These are phyloP conservation scores for Epicoccum nigrum DNA, from an alignment of 2,329 filamentous ascomycete species.

Conservation along the genomic window DNA sequence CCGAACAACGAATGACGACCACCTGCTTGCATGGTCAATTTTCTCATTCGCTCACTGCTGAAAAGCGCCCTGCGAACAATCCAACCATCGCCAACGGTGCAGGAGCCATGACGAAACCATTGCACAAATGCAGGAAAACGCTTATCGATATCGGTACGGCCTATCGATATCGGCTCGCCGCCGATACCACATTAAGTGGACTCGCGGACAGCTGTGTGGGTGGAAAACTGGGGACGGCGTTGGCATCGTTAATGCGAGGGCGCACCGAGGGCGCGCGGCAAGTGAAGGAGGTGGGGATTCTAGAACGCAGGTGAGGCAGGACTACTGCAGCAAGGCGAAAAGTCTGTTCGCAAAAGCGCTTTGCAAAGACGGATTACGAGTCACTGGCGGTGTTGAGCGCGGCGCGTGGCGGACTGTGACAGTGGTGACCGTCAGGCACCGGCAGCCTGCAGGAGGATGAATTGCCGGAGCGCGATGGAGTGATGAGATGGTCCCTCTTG, in stretches of 20 bases:
- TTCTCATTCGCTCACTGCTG: constrained; percentile 7
- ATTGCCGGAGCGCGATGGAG: not conserved
- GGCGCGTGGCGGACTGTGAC: constrained; percentile 9
- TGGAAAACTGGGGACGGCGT: constrained; percentile 17
- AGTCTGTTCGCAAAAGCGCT: constrained; percentile 10
- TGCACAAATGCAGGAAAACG: constrained; percentile 5
- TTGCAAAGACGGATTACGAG: not conserved
- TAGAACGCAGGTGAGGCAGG: constrained; percentile 7
- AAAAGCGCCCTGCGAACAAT: constrained; percentile 5
- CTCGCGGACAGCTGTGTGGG: constrained; percentile 7
- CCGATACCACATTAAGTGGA: constrained; percentile 5
- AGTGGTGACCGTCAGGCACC: constrained; percentile 8
- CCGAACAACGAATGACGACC: constrained; percentile 1
- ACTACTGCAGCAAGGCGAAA: constrained; percentile 19
- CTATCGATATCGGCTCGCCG: constrained; percentile 19
- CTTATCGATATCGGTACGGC: constrained; percentile 14
- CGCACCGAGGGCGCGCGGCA: not conserved
- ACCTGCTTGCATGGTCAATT: not conserved
- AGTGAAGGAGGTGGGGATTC: constrained; percentile 5
- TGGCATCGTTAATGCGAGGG: constrained; percentile 11
- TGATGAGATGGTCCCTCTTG: not conserved
- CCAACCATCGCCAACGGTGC: constrained; percentile 2
- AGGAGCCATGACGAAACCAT: constrained; percentile 13
- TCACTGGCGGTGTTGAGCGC: not conserved
- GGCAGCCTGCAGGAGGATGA: constrained; percentile 5